Evolutionary conservation across 2,329 filamentous ascomycete species (phyloP), one percentile per base, ranked within the genome.

Genomic region (Fusarium citri): DNA sequence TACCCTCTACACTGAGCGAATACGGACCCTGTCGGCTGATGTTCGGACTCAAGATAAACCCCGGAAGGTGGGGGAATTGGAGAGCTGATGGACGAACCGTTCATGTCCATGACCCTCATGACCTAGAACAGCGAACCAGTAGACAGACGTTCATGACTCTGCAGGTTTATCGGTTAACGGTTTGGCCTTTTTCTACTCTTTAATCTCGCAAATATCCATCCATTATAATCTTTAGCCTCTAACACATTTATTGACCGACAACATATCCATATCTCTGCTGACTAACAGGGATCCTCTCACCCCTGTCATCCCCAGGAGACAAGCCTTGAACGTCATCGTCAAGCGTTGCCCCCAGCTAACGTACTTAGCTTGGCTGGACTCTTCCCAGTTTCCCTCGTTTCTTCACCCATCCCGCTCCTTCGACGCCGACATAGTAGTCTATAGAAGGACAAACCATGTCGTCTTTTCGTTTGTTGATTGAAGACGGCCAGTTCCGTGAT

Each of bases 401-500:
- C 49, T 53, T 53, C 48, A 28, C 30, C 55, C 51, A 31, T 45
- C 50, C 55, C 23, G 23, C 60, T 55, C 50, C 56, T 56, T 49
- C 61, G 43, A 56, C 50, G 56, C 42, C 47, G 41, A 49, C 54
- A 56, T 37, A 64, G 37, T 34, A 31, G 49, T 67, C 42, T 28
- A 47, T 47, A 46, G 31, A 49, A 61, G 42, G 47, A 46, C 49
- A 55, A 63, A 56, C 16, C 71, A 97, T 97, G 94, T 84, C 91
- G 65, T 84, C 89, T 23, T 87, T 95, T 55, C 90, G 92, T 55
- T 85, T 99, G 53, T 89, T 88, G 25, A 95, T 99, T 74, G 93
- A 98, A 76, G 92, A 96, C 71, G 90, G 89, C 66, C 89, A 89
- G 72, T 98, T 99, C 81, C 89, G 93, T 67, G 97, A 99, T 79